These are phyloP conservation scores for Morella rubra DNA, from an alignment of 306 rosid species.

Conservation along the genomic window DNA sequence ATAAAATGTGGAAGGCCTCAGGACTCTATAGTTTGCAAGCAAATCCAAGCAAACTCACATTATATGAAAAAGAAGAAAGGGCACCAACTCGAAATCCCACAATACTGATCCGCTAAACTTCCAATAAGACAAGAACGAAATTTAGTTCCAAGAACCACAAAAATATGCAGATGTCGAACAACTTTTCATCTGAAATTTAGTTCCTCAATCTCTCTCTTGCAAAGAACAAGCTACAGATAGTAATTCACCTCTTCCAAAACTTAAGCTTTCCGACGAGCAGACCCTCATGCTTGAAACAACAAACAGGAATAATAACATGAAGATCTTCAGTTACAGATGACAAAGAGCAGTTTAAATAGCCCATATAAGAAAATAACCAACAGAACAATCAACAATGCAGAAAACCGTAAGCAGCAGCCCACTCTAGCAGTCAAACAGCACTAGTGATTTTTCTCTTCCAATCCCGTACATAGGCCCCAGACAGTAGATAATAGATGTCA, in stretches of 20 bases:
- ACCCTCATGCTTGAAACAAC: background rate
- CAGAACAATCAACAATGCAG: background rate
- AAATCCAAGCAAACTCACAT: background rate
- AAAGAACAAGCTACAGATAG: background rate
- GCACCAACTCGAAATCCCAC: background rate
- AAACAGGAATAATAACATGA: background rate
- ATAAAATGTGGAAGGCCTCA: background rate
- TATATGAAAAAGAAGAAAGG: background rate
- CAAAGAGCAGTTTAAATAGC: background rate
- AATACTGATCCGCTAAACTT: background rate
- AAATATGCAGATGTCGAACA: too few species aligned
- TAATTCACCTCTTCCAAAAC: background rate
- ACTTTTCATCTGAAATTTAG: background rate
- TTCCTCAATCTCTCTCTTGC: background rate
- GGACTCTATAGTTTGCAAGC: background rate
- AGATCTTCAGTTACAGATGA: background rate
- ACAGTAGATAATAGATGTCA: background rate
- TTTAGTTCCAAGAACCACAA: too few species aligned
- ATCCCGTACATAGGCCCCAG: background rate
- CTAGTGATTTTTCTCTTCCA: background rate
- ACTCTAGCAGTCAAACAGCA: background rate
- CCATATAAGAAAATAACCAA: background rate
- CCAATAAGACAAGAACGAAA: background rate
- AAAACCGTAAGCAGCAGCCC: background rate
- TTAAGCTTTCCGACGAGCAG: background rate